These are phyloP conservation scores for Agaricus subrufescens DNA, from an alignment of 768 basidiomycete species.

Conservation along the genomic window DNA sequence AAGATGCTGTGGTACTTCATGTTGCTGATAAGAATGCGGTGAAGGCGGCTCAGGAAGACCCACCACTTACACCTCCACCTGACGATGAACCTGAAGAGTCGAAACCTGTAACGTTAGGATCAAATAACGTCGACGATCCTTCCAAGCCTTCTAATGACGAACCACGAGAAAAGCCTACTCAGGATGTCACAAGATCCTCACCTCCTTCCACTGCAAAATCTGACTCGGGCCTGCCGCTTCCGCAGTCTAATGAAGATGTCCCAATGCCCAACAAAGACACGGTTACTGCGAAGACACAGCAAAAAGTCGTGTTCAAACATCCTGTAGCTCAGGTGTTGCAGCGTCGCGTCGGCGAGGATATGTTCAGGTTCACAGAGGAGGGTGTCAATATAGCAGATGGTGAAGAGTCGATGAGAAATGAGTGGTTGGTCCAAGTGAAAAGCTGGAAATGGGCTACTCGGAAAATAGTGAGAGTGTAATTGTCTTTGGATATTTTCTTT, in stretches of 20 bases:
- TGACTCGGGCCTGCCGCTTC: neutral
- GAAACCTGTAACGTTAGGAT: neutral
- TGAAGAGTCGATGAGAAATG: conserved; percentile 23
- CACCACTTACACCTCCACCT: neutral
- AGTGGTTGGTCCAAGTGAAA: conserved; percentile 37
- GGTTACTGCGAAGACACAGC: conserved; percentile 4
- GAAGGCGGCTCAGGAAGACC: conserved; percentile 3
- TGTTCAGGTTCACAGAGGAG: conserved; percentile 35
- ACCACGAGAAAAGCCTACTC: neutral
- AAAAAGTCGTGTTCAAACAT: conserved; percentile 15
- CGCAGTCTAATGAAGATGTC: conserved; percentile 5
- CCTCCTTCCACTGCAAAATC: neutral
- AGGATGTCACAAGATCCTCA: neutral
- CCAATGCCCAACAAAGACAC: conserved; percentile 7
- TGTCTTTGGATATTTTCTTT: neutral
- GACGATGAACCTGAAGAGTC: conserved; percentile 1
- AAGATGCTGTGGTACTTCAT: conserved; percentile 11
- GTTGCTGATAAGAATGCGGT: conserved; percentile 9
- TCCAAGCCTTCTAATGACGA: neutral
- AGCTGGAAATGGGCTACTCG: conserved; percentile 34
- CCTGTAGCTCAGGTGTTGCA: conserved; percentile 32
- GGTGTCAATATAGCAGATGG: conserved; percentile 23
- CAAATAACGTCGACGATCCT: neutral
- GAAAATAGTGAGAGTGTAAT: conserved; percentile 7
- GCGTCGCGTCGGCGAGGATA: conserved; percentile 26